Evolutionary conservation across 2,329 filamentous ascomycete genomes (phyloP), one percentile per base, ranked within the genome.

Genomic region (Proliferodiscus dingleyae): DNA sequence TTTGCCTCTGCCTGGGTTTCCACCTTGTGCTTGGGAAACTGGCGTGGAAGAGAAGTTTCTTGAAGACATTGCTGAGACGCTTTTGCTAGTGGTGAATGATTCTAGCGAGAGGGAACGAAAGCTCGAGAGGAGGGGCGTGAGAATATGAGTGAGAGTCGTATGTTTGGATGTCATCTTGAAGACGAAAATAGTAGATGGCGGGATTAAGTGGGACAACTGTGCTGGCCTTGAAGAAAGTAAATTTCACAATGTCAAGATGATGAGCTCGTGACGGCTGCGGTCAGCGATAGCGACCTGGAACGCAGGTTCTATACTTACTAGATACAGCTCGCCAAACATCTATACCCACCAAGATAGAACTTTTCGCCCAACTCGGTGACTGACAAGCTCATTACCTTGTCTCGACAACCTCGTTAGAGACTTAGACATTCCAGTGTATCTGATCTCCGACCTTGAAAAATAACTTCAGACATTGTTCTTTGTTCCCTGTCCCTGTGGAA

Each of bases 81-180:
- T 36, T 30, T 29, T 29, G 36, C 36, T 29, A 32, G 26, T 18
- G 10, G 41, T 22, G 45, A 36, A 26, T 26, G 24, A 21, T 22
- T 32, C n/a, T 41, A 44, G 38, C 24, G 45, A 37, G 30, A 49
- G 43, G 19, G 43, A 44, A 44, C 50, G 53, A 40, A 55, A 47
- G 33, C 49, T 45, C 21, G 49, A 51, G 32, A 60, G 47, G 49
- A 61, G 49, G 21, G 57, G 52, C 6, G 53, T 54, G 42, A 62
- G 58, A 48, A 61, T 49, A 9, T 44, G 42, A 32, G 52, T 52
- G 16, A 59, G 45, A 10, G 48, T 44, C 13, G 51, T 53, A 48
- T 47, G 51, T 30, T 45, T 32, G 18, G 46, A 42, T 33, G 53
- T 37, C 55, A 58, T 59, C 43, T 32, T 45, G 23, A 26, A 34